Conservation (phyloP, 208 protist genomes). For the Novymonas esmeraldas region DNA sequence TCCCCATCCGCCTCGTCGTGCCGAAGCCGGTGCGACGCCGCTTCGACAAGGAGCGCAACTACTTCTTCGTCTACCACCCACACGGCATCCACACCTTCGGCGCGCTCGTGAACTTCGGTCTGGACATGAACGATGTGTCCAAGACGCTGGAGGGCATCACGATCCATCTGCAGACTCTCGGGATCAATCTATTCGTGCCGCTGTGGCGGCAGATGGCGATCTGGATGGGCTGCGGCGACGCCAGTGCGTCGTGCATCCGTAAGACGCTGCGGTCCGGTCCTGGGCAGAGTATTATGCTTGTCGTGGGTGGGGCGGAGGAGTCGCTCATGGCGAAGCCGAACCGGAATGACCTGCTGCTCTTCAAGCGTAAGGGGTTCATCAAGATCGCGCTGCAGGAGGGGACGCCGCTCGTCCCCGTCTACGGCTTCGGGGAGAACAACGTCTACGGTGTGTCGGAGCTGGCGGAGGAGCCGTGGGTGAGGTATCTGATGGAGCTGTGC, state of each 20-base stretch:
- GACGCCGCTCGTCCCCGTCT: slow-evolving; percentile 76
- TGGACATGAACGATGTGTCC: slow-evolving; percentile 46
- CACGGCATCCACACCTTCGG: slow-evolving; percentile 92
- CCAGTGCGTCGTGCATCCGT: slow-evolving; percentile 71
- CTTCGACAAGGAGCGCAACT: slow-evolving; percentile 68
- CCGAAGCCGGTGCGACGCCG: slow-evolving; percentile 37
- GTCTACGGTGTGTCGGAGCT: slow-evolving; percentile 61
- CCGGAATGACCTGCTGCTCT: slow-evolving; percentile 74
- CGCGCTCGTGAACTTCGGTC: slow-evolving; percentile 73
- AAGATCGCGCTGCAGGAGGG: slow-evolving; percentile 87
- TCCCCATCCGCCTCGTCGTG: slow-evolving; percentile 79
- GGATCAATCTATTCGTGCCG: slow-evolving; percentile 87
- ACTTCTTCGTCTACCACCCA: slow-evolving; percentile 91
- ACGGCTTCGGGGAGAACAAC: slow-evolving; percentile 90
- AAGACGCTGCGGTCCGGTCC: slow-evolving; percentile 69
- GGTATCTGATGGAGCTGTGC: slow-evolving; percentile 28
- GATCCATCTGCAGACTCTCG: slow-evolving; percentile 82
- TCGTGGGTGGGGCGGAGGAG: slow-evolving; percentile 86
- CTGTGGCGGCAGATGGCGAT: slow-evolving; percentile 83
- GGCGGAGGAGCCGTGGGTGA: slow-evolving; percentile 33
- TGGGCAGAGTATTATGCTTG: slow-evolving; percentile 82
- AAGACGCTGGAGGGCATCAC: slow-evolving; percentile 66
- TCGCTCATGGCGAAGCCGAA: slow-evolving; percentile 67
- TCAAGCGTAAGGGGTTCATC: slow-evolving; percentile 84
- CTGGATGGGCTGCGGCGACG: slow-evolving; percentile 75